A percentile compares a stretch with the other conserved stretches of the same genome.
Conservation (phyloP, 2,329 filamentous ascomycete genomes). For the Arthroderma uncinatum region DNA sequence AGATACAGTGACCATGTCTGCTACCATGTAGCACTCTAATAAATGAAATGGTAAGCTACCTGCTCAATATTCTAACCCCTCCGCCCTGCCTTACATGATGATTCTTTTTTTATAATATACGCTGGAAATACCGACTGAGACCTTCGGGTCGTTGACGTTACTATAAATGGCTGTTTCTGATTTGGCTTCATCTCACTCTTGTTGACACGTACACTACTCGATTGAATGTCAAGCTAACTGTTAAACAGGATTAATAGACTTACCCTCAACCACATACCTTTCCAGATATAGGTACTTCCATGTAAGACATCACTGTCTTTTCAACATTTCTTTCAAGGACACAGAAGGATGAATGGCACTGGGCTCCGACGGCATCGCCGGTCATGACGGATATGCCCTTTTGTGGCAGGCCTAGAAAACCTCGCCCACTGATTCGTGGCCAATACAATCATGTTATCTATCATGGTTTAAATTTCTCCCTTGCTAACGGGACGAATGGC, state of each 20-base stretch:
- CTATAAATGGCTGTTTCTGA: constrained; percentile 50
- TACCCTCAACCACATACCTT: background rate
- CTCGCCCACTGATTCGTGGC: constrained; percentile 75
- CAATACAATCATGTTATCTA: background rate
- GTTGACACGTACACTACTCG: background rate
- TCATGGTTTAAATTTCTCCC: background rate
- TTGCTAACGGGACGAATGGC: background rate
- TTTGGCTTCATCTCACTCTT: background rate
- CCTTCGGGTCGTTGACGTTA: constrained; percentile 61
- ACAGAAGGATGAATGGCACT: constrained; percentile 93
- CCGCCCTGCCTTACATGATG: constrained; percentile 14
- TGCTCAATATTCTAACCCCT: background rate
- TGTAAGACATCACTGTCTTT: constrained; percentile 14
- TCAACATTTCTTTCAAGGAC: constrained; percentile 47
- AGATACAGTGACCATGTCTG: background rate
- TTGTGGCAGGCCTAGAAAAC: constrained; percentile 99
- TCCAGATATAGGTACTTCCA: background rate
- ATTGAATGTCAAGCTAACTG: background rate
- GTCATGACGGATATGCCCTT: constrained; percentile 75
- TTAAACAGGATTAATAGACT: background rate
- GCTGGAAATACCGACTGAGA: constrained; percentile 96
- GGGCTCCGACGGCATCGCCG: constrained; percentile 68
- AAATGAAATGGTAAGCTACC: background rate
- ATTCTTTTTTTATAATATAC: constrained; percentile 40
- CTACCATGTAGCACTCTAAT: constrained; percentile 7